Conservation (phyloP, 768 basidiomycete species). For the Psilocybe sp. region DNA sequence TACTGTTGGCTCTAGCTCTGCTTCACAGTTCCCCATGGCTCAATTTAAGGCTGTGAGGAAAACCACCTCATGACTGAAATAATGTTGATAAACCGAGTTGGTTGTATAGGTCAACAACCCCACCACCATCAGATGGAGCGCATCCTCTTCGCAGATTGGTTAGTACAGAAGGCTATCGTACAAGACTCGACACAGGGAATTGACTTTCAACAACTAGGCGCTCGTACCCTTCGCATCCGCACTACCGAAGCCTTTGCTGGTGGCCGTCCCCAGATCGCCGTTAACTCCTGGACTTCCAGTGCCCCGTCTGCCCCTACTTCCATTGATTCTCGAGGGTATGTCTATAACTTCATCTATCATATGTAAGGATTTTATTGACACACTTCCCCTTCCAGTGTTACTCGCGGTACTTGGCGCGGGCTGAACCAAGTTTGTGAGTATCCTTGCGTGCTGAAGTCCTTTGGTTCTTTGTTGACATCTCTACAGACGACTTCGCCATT, state of each 20-base stretch:
- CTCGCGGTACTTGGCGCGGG: constrained; percentile 51
- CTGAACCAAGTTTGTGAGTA: constrained; percentile 40
- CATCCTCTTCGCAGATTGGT: constrained; percentile 41
- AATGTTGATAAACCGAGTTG: not conserved
- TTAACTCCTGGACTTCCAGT: constrained; percentile 42
- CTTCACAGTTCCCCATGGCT: constrained; percentile 48
- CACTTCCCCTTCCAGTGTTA: constrained; percentile 28
- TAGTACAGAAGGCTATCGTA: not conserved
- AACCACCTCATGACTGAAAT: not conserved
- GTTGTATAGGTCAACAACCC: constrained; percentile 36
- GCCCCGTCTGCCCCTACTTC: constrained; percentile 35
- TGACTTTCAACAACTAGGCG: constrained; percentile 25
- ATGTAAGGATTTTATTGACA: not conserved
- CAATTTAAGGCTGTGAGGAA: constrained; percentile 36
- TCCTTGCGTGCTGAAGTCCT: not conserved
- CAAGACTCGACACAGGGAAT: not conserved
- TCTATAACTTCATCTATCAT: not conserved
- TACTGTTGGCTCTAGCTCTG: constrained; percentile 38
- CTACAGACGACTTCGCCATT: constrained; percentile 37
- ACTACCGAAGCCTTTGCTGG: constrained; percentile 47
- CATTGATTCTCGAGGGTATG: constrained; percentile 43
- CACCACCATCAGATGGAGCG: constrained; percentile 40
- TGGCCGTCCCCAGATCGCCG: constrained; percentile 41
- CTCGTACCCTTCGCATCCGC: constrained; percentile 42
- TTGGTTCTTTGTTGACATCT: not conserved